Evolutionary conservation across 1,284 basidiomycete species (phyloP).

Genomic region (Somion occarium): DNA sequence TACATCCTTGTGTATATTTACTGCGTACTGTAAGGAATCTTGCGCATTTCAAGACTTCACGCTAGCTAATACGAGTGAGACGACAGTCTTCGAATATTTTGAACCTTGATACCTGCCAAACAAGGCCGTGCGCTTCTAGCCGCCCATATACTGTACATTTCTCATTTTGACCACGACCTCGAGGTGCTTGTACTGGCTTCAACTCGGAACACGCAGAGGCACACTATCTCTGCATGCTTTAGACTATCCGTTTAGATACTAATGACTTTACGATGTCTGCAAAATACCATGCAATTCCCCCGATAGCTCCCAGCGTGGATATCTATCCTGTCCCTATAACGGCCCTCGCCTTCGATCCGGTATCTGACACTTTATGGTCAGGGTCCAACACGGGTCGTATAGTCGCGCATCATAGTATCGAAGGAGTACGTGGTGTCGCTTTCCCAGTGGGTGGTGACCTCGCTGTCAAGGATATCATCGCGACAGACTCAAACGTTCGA

Average conservation of each 20-base stretch:
- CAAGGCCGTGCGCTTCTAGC: too few relatives aligned
- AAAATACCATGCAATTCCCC: slow-evolving; percentile 33
- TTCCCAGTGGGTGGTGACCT: slow-evolving; percentile 66
- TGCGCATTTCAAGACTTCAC: too few relatives aligned
- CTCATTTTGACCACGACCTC: too few relatives aligned
- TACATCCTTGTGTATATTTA: too few relatives aligned
- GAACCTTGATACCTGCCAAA: too few relatives aligned
- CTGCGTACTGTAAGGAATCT: too few relatives aligned
- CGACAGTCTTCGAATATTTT: too few relatives aligned
- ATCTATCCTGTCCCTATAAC: slow-evolving; percentile 54
- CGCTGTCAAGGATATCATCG: slow-evolving; percentile 66
- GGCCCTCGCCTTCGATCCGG: slow-evolving; percentile 83
- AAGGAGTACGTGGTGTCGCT: slow-evolving; percentile 67
- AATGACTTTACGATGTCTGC: slow-evolving; percentile 26
- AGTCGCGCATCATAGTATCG: slow-evolving; percentile 66
- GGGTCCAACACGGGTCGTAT: slow-evolving; percentile 76
- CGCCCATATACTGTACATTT: too few relatives aligned
- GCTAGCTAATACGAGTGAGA: too few relatives aligned
- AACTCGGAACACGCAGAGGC: slow-evolving; percentile 16
- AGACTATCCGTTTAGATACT: neutral
- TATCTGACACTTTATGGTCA: slow-evolving; percentile 87
- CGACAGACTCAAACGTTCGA: slow-evolving; percentile 73
- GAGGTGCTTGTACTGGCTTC: too few relatives aligned
- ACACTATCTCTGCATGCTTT: neutral
- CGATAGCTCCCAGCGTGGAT: slow-evolving; percentile 33